Conservation (phyloP, 2,329 filamentous ascomycete species). For the Ceratocystis harringtonii region DNA sequence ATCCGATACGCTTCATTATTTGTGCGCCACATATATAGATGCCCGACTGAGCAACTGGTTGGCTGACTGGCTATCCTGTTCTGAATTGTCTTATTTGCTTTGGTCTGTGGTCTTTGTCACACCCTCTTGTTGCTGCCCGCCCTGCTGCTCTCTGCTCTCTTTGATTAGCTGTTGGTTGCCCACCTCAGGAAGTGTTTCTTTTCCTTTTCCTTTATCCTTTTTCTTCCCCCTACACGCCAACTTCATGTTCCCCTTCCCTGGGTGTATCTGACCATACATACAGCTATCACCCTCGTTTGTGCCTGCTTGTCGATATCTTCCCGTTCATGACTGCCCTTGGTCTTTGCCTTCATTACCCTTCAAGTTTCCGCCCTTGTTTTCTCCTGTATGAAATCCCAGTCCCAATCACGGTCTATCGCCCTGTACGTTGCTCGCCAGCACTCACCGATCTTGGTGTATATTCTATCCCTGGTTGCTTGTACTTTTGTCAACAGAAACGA, state of each 20-base stretch:
- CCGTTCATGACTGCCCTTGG: not conserved
- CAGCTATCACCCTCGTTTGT: not conserved
- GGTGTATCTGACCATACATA: not conserved
- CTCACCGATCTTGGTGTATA: not conserved
- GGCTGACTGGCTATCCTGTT: not conserved
- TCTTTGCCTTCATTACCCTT: not conserved
- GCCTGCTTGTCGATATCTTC: not conserved
- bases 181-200: not conserved
- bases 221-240: not conserved
- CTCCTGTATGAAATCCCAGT: not conserved
- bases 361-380: not conserved
- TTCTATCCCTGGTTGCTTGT: not conserved
- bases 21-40: not conserved
- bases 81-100: constrained; percentile 3
- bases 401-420: not conserved
- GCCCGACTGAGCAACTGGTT: not conserved
- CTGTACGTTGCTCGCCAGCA: not conserved
- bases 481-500: not conserved
- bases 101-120: not conserved
- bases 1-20: not conserved
- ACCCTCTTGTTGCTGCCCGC: not conserved
- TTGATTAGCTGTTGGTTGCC: constrained; percentile 1
- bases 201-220: not conserved
- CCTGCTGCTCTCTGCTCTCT: too few relatives aligned
- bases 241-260: not conserved